Evolutionary conservation across 2,329 filamentous ascomycete genomes (phyloP), one percentile per base, ranked within the genome.

Genomic region (Colletotrichum falcatum): DNA sequence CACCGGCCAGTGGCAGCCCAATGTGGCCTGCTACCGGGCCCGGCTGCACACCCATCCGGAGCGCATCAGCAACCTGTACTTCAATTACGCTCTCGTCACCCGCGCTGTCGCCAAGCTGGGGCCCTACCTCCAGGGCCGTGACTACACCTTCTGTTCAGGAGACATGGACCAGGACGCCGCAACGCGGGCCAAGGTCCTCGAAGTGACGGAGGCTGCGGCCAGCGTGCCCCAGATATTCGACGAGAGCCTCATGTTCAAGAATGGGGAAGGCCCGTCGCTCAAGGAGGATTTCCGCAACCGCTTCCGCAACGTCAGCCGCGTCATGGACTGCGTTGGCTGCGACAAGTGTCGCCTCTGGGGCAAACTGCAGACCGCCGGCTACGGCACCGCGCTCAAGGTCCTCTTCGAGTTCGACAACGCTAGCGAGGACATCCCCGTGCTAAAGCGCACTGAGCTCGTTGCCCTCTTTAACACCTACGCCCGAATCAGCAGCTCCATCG

Each of bases 301-400:
- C 20, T 99, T 99, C 87, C 91, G 96, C 78, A 99, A 99, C 79
- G 93, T 99, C 72, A 97, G 93, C 79, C 91, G 96, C 49, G 87
- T 98, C 74, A 99, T 99, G 96, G 96, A 99, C 81, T 99, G 96
- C 75, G 95, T 98, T 26, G 96, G 96, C 54, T 99, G 96, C 81
- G 96, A 99, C 83, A 99, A 99, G 84, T 99, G 96, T 82, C 91
- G 96, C 11, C 90, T 99, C 2, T 99, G 96, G 96, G 96, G 96
- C 59, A 99, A 99, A 83, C 83, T 99, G 46, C 96, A 99, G 83
- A 97, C 94, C 0, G 93, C 93, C 16, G 96, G 96, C 2, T 98
- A 98, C 78, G 96, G 96, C 60, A 94, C 96, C 0, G 96, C 96
- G 0, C 84, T 99, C 73, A 99, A 99, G 83, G 92, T 99, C 5